Percentiles rank a stretch among this genome's conserved stretches.
Evolutionary conservation across 2,329 filamentous ascomycete genomes (phyloP).

Genomic region (Fusarium multiceps): DNA sequence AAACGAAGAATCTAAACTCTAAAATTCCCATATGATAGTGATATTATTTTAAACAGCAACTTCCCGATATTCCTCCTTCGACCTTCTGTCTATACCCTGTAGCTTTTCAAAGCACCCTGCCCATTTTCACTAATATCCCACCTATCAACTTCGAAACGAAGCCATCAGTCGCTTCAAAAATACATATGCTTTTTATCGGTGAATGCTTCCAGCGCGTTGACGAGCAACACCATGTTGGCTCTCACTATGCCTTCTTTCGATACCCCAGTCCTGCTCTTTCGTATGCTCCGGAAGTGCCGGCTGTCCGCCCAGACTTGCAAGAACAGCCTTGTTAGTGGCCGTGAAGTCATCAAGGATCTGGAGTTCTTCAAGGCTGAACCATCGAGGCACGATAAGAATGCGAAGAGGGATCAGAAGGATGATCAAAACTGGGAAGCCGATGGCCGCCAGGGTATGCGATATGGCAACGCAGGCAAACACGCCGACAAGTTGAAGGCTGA

Average conservation of each 20-base stretch:
- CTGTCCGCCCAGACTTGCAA: neutral
- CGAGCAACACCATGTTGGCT: neutral
- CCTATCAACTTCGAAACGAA: neutral
- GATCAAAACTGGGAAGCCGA: neutral
- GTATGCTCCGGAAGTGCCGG: neutral
- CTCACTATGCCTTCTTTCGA: neutral
- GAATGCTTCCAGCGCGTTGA: neutral
- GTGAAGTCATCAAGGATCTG: neutral
- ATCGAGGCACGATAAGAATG: neutral
- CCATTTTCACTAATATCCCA: neutral
- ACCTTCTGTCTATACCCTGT: neutral
- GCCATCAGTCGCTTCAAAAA: neutral
- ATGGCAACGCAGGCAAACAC: neutral
- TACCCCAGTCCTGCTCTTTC: neutral
- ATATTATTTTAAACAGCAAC: too few species aligned
- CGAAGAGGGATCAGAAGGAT: neutral
- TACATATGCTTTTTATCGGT: neutral
- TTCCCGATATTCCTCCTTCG: neutral
- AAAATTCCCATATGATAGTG: accelerated
- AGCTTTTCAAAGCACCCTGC: neutral
- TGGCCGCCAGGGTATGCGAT: neutral
- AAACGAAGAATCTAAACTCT: neutral
- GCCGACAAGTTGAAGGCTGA: neutral
- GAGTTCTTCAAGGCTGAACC: neutral
- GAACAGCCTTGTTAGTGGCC: neutral